Conservation (phyloP, 1,284 basidiomycete genomes). For the Fistulinella cinereoalba region DNA sequence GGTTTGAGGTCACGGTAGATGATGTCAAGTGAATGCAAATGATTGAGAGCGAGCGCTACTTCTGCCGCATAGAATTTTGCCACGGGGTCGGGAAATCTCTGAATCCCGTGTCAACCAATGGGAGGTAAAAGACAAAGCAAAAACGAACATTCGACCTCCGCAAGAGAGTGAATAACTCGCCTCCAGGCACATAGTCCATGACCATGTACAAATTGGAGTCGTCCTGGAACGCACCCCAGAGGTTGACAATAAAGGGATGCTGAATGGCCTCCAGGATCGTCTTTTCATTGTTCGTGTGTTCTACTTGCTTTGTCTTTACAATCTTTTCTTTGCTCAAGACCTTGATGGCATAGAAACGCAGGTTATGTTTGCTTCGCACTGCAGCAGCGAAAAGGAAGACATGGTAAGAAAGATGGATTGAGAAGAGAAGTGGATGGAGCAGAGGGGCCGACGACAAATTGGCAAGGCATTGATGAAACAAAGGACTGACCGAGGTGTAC, state of each 20-base stretch:
- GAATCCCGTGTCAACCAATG: slow-evolving; percentile 7
- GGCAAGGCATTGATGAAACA: too few species aligned
- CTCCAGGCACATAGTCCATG: slow-evolving; percentile 99
- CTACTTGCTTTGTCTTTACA: slow-evolving; percentile 94
- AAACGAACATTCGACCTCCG: slow-evolving; percentile 79
- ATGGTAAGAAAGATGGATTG: not conserved
- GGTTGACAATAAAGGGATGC: slow-evolving; percentile 96
- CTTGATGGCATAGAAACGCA: slow-evolving; percentile 93
- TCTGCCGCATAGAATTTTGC: slow-evolving; percentile 99
- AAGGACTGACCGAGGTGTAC: slow-evolving; percentile 79
- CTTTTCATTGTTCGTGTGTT: slow-evolving; percentile 97
- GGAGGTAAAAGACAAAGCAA: slow-evolving; percentile 1
- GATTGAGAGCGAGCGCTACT: slow-evolving; percentile 92
- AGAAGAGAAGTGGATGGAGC: not conserved
- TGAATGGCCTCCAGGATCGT: slow-evolving; percentile 86
- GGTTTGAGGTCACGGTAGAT: slow-evolving; percentile 98
- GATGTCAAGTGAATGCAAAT: slow-evolving; percentile 88
- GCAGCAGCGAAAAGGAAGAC: not conserved
- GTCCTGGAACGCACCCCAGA: slow-evolving; percentile 98
- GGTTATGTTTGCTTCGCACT: slow-evolving; percentile 90
- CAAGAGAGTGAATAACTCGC: slow-evolving; percentile 91
- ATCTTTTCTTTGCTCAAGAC: slow-evolving; percentile 94
- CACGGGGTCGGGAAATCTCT: slow-evolving; percentile 97
- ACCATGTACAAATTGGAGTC: slow-evolving; percentile 96
- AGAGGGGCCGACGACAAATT: too few species aligned